phyloP scores from a whole-genome alignment of 345 rosid genomes.

The Pelargonium nanum region DNA sequence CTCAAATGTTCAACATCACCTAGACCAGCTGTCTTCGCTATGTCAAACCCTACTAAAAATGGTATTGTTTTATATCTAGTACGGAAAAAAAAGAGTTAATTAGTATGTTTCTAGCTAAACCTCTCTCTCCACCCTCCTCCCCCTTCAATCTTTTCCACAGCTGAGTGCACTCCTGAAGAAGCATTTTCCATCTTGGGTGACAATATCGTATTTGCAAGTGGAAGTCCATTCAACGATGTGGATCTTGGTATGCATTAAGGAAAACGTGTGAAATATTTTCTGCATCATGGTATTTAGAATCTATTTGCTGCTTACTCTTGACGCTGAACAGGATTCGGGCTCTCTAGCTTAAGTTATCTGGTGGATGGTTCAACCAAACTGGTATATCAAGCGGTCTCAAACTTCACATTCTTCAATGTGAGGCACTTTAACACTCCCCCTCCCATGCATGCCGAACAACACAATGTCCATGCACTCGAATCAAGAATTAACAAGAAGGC shows the following conservation, averaged over 20 bases:
- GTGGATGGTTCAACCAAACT: too few relatives aligned
- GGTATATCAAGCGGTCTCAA: too few relatives aligned
- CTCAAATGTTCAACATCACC: constrained; percentile 88
- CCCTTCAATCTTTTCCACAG: constrained; percentile 25
- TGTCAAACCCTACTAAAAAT: constrained; percentile 95
- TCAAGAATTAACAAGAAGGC: too few relatives aligned
- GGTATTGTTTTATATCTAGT: constrained; percentile 27
- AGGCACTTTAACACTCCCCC: too few relatives aligned
- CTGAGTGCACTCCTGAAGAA: constrained; percentile 92
- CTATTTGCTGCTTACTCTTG: neutral
- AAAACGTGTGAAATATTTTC: constrained; percentile 4
- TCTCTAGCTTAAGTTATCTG: too few relatives aligned
- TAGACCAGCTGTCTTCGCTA: constrained; percentile 94
- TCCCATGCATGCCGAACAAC: too few relatives aligned
- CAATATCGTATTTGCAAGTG: constrained; percentile 83
- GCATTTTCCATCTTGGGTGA: constrained; percentile 90
- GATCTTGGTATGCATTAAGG: constrained; percentile 58
- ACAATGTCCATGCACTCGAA: too few relatives aligned
- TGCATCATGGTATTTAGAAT: neutral
- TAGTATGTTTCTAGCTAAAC: neutral
- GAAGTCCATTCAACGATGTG: constrained; percentile 86
- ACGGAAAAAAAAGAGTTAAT: neutral
- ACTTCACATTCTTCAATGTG: too few relatives aligned
- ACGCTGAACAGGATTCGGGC: too few relatives aligned
- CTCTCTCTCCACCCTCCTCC: neutral